Evolutionary conservation across 1,139 yeast species (phyloP).

Genomic region (Suhomyces panamericanus): DNA sequence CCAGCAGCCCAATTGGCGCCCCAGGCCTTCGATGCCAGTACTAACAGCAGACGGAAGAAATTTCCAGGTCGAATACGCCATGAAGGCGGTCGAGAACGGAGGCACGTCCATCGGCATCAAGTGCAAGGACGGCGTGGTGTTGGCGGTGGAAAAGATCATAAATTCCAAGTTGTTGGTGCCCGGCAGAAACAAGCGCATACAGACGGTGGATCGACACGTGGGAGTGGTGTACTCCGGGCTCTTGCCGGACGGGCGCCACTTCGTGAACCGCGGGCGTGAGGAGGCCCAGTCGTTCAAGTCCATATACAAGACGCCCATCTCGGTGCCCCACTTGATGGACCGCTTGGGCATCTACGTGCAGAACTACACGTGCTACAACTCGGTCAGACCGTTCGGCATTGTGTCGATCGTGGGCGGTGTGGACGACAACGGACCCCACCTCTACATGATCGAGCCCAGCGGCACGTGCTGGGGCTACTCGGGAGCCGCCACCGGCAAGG

Average conservation of each 20-base stretch:
- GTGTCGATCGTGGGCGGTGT: conserved; percentile 92
- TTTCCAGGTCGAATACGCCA: conserved; percentile 97
- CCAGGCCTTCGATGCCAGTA: conserved; percentile 8
- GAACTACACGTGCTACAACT: conserved; percentile 92
- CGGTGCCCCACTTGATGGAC: conserved; percentile 81
- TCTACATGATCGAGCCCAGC: conserved; percentile 96
- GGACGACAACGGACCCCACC: conserved; percentile 84
- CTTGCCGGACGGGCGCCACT: conserved; percentile 94
- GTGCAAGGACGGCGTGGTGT: conserved; percentile 87
- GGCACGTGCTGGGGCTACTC: conserved; percentile 97
- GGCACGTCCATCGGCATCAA: conserved; percentile 94
- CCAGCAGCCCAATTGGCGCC: too few relatives aligned
- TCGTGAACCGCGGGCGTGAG: conserved; percentile 89
- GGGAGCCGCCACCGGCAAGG: conserved; percentile 98
- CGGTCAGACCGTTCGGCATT: conserved; percentile 97
- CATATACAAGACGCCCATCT: conserved; percentile 72
- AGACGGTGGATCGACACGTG: conserved; percentile 87
- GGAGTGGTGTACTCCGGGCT: conserved; percentile 96
- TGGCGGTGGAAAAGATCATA: conserved; percentile 94
- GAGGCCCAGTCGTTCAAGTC: conserved; percentile 83
- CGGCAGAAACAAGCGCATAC: conserved; percentile 84
- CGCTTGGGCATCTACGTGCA: conserved; percentile 91
- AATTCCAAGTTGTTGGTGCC: conserved; percentile 87
- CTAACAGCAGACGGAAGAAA: conserved; percentile 83
- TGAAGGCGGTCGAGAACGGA: conserved; percentile 96